Evolutionary conservation across 1,284 basidiomycete genomes (phyloP), one percentile per base, ranked within the genome.

Genomic region (Cystobasidium pallidum): DNA sequence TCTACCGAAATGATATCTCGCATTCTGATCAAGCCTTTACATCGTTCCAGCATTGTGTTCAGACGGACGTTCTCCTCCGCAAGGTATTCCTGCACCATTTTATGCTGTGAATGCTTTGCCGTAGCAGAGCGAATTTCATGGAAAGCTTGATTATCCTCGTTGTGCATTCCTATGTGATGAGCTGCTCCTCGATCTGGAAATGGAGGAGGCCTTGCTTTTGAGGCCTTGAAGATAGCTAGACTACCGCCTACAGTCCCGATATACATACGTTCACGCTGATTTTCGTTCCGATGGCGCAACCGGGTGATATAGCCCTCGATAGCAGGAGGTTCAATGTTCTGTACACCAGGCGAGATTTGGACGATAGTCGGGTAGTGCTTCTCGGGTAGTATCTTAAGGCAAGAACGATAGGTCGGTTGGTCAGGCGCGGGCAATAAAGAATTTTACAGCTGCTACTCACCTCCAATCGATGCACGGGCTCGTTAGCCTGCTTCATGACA

Each of bases 261-360:
- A 28, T 70, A 70, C 32, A 70, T 24, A 3, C 49, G 41, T 36
- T 70, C 67, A 19, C 67, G 57, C 41, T 70, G 55, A 47, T 51
- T 49, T 32, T 70, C 67, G 34, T 70, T 70, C 2, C 67, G 55
- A 47, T 72, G 64, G 0, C 70, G 57, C 36, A 73, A 59, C 3
- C 76, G 75, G 1, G 72, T 61, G 32, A 76, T 70, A 64, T 74
- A 77, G 51, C 77, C 77, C 55, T 77, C 77, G 41, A 77, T 68
- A 2, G 71, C 71, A 3, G 77, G 77, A 13, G 77, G 77, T 36
- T 77, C 77, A 36, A 70, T 59, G 17, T 75, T 52, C 6, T 75
- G 75, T 0, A 51, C 43, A 0, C 62, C 32, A 3, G 54, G 41
- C 3, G 76, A 72, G 1, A 74, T 55, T 10, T 66, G 61, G 32